Evolutionary conservation across 2,329 filamentous ascomycete species (phyloP), one percentile per base, ranked within the genome.

Genomic region (Xylariomycetidae sp.): DNA sequence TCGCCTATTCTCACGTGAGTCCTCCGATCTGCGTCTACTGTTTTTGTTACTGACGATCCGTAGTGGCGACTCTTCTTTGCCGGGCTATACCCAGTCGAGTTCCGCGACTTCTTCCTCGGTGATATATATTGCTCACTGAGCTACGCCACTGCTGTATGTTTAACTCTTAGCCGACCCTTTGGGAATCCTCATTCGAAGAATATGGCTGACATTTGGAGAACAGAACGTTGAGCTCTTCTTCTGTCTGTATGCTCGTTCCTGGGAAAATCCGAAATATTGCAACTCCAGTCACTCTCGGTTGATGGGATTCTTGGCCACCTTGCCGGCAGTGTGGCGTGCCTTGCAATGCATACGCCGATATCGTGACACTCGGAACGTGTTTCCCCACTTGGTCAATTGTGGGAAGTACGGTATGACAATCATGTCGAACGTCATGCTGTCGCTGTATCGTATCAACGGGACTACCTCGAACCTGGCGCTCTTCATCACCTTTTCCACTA

Each of bases 81-180:
- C 10, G 89, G 89, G 4, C 57, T 94, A 14, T 95, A 93, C 52
- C 87, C 87, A 2, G 92, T 98, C 31, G 90, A 96, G 56, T 98
- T 96, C 57, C 78, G 89, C 37, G 92, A 98, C 60, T 96, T 98
- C 63, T 96, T 95, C 60, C 72, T 96, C 0, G 92, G 92, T 32
- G 92, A 98, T 56, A 95, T 96, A 70, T 95, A 94, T 59, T 96
- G 90, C 60, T 96, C 92, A 3, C 69, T 94, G 35, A 94, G 89
- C 5, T 98, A 98, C 59, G 75, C 82, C 12, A 85, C 86, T 60
- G 82, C 85, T 40, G 85, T 90, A 70, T 65, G 83, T 75, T 3
- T 17, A 12, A 7, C 3, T 12, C 4, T 4, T 16, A 5, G 26
- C 8, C 18, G 9, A 22, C 17, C 4, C 28, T 9, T 6, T 14